A percentile compares a stretch with the other conserved stretches of the same genome.
Conservation (phyloP, 257 asterid species). For the Salvia rosmarinus region DNA sequence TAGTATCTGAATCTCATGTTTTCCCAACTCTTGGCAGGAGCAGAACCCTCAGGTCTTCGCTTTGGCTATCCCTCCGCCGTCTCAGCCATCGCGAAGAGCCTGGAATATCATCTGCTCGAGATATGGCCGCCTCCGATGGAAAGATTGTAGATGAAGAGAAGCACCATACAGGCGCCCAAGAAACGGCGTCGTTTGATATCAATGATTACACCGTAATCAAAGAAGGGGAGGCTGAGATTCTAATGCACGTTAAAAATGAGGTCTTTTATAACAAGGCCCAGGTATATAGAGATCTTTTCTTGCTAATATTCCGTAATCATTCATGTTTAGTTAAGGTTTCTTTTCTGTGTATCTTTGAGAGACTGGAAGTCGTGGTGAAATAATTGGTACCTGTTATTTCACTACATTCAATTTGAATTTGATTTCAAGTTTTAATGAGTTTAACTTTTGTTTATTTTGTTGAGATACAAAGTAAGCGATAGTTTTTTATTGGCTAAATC, state of each 20-base stretch:
- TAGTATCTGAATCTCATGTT: neutral
- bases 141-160: constrained; percentile 46
- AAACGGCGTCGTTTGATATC: constrained; percentile 55
- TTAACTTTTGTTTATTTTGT: neutral
- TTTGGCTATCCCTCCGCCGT: neutral
- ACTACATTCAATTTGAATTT: constrained; percentile 15
- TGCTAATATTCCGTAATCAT: neutral
- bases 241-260: constrained; percentile 85
- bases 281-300: constrained; percentile 44
- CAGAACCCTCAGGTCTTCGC: neutral
- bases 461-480: neutral
- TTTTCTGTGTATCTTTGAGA: neutral
- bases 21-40: neutral
- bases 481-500: constrained; percentile 7
- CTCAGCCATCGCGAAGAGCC: constrained; percentile 3
- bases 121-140: constrained; percentile 50
- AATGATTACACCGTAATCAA: constrained; percentile 67
- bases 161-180: constrained; percentile 31
- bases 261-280: constrained; percentile 93
- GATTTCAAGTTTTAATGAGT: neutral
- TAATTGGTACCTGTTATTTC: neutral
- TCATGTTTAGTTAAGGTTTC: neutral
- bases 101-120: neutral
- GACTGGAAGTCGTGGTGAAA: neutral
- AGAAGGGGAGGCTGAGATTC: constrained; percentile 96